phyloP scores from a whole-genome alignment of 139 green algal species.

The Chlamydomonas eustigma region DNA sequence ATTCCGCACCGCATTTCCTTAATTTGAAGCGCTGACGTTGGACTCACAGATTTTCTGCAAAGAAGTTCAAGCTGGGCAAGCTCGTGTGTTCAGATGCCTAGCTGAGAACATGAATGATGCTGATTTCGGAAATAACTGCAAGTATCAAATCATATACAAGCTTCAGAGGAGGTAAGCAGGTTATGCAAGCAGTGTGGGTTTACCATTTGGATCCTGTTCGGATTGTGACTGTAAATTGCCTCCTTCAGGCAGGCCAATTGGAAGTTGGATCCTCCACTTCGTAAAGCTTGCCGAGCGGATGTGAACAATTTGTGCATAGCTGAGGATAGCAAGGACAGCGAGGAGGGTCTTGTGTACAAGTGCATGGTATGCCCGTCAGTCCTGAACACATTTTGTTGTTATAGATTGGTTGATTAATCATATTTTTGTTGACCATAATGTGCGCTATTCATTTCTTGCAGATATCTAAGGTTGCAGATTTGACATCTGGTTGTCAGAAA shows the following conservation, averaged over 20 bases:
- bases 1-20: too few species aligned
- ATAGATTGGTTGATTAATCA: too few species aligned
- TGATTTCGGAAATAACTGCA: constrained; percentile 64
- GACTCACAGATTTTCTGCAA: constrained; percentile 9
- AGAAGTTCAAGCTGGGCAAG: constrained; percentile 16
- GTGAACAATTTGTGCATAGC: constrained; percentile 41
- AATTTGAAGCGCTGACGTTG: too few species aligned
- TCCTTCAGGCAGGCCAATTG: constrained; percentile 73
- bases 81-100: constrained; percentile 65
- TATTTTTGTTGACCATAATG: too few species aligned
- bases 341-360: constrained; percentile 32
- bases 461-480: neutral
- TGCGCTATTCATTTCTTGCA: too few species aligned
- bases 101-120: constrained; percentile 66
- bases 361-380: neutral
- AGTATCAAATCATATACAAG: constrained; percentile 53
- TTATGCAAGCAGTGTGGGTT: too few species aligned
- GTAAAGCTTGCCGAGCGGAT: constrained; percentile 55
- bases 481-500: constrained; percentile 43
- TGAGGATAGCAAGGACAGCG: constrained; percentile 36
- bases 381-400: too few species aligned
- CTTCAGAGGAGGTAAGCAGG: constrained; percentile 52
- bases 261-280: constrained; percentile 69
- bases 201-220: constrained; percentile 5
- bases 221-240: constrained; percentile 12